These are phyloP conservation scores for Dothidotthia symphoricarpi DNA, from an alignment of 2,329 filamentous ascomycete species.

Conservation along the genomic window DNA sequence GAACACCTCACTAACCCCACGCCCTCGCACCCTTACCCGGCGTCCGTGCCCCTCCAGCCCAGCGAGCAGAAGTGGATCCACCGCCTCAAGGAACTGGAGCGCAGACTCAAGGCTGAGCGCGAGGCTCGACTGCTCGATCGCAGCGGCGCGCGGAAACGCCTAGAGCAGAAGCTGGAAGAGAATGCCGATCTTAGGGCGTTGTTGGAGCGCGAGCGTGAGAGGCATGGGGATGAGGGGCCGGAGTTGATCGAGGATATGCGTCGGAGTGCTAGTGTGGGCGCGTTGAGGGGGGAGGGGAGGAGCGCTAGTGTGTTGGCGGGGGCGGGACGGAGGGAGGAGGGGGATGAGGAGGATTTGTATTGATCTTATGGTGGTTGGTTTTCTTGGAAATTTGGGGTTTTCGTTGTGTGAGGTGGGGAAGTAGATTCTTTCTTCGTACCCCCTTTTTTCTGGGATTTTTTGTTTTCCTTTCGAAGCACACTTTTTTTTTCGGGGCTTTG, in stretches of 20 bases:
- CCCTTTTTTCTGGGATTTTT: too few species aligned
- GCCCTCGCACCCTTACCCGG: conserved; percentile 34
- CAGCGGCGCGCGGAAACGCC: conserved; percentile 73
- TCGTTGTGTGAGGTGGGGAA: too few species aligned
- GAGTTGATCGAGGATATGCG: conserved; percentile 16
- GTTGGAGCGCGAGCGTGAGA: conserved; percentile 57
- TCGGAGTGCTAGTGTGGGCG: conserved; percentile 23
- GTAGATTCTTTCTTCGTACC: too few species aligned
- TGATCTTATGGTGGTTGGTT: conserved; percentile 1
- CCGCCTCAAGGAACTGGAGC: conserved; percentile 80
- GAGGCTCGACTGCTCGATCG: conserved; percentile 84
- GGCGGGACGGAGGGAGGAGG: conserved; percentile 3
- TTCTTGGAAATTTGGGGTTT: too few species aligned
- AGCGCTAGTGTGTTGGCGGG: conserved; percentile 23
- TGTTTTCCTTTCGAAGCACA: too few species aligned
- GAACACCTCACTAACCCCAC: conserved; percentile 38
- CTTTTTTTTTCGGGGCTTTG: too few species aligned
- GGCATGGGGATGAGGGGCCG: conserved; percentile 20
- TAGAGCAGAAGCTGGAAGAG: conserved; percentile 73
- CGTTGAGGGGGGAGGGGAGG: conserved; percentile 9
- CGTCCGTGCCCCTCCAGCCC: conserved; percentile 42
- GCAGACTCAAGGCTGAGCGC: conserved; percentile 82
- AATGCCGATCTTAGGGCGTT: conserved; percentile 68
- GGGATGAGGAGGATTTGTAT: conserved; percentile 10
- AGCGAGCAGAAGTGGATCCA: conserved; percentile 80